Base-by-base conservation (phyloP, 768 basidiomycete species). In the Phaeotremella skinneri region DNA sequence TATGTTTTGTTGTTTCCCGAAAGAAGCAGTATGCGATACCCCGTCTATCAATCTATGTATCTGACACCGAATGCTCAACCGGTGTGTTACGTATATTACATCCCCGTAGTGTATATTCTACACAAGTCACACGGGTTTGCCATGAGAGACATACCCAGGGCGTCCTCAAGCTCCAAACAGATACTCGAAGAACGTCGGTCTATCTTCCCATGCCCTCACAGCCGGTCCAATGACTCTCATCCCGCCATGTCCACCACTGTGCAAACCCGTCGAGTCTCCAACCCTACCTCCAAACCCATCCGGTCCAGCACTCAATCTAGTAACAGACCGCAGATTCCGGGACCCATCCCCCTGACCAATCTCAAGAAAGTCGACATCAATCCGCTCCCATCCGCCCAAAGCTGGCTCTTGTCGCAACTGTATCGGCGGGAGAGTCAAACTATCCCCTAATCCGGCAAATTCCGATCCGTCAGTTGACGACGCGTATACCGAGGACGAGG, bases 171-270 rank as follows among this genome's bases (percentile, higher is more conserved):
- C 59, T 2, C 73, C 75, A 54, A 74, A 76, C 1, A 76, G 61
- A 56, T 74, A 76, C 43, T 76, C 75, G 32, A 76, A 75, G 62
- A 76, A 76, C 17, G 67, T 68, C 32, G 70, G 66, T 53, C 70
- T 73, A 42, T 67, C 69, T 51, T 67, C 64, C 65, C 70, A 68
- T 1, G 53, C 63, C 31, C 39, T 49, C 39, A 26, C 47, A 17
- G 21, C 34, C 39, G 32, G 34, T 27, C 53, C 56, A 48, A 50
- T 47, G n/a, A 55, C n/a, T 30, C 16, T 21, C 31, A 49, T 20
- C 39, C 45, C 55, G 21, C 45, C 55, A 21, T 25, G 34, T 16
- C 56, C 48, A 32, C 48, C 27, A 4, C 43, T 30, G 14, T 23
- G n/a, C 25, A 17, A 6, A 14, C 20, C 26, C 23, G 30, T 17